Evolutionary conservation across 2,329 filamentous ascomycete genomes (phyloP), one percentile per base, ranked within the genome.

Genomic region (Neospermospora avenae): DNA sequence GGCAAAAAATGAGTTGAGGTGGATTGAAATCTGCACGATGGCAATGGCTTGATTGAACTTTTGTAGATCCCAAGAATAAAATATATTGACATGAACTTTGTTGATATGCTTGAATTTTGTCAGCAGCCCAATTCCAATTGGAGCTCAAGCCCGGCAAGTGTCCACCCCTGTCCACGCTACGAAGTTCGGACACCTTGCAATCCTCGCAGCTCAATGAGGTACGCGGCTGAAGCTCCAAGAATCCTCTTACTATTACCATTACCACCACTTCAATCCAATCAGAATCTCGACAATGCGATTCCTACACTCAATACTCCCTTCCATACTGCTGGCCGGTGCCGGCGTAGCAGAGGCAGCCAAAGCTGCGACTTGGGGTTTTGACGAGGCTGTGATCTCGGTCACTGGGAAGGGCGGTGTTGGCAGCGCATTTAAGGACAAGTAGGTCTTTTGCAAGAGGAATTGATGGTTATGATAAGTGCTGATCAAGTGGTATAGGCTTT

Each of bases 351-450:
- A 67, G 20, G 80, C 80, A 55, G 76, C 74, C 68, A 82, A 67
- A 18, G 80, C 80, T 55, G 76, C 74, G 68, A 82, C 83, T 22
- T 93, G 90, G 90, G 81, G 81, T 58, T 93, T 93, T 69, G 82
- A 88, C 65, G 89, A 92, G 75, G 90, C 82, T 65, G 85, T 81
- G 63, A 78, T 93, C 65, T 81, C 84, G 8, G 79, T 93, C 60
- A 78, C 80, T 65, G 77, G 80, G 76, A 87, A 87, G 77, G 80
- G 79, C 63, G 81, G 78, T 62, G 81, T 79, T 63, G 65, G 65
- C 14, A 63, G 57, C 62, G 67, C 62, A 51, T 70, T 80, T 66
- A 88, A 89, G 75, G 83, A 89, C 77, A 89, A 86, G 86, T 89
- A 79, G 71, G 82, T 48, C 55, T 20, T 18, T 49, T 72, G 7